Conservation (phyloP, 192 early-diverging fungal genomes). For the Coemansia guatemalensis region DNA sequence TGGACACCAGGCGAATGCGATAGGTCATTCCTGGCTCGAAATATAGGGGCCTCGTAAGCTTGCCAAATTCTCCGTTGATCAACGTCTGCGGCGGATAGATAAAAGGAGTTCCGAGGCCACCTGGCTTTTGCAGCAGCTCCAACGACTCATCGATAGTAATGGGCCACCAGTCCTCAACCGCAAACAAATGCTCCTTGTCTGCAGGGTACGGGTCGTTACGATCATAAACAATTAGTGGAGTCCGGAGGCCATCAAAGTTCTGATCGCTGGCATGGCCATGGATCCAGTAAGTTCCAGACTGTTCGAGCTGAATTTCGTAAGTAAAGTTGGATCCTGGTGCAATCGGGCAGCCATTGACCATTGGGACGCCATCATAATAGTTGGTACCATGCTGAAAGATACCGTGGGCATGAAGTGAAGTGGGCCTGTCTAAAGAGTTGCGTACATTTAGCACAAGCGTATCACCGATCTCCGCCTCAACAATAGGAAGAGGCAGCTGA, state of each 20-base stretch:
- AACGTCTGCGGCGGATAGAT: constrained; percentile 61
- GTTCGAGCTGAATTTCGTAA: constrained; percentile 63
- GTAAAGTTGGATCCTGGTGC: constrained; percentile 63
- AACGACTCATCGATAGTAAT: constrained; percentile 53
- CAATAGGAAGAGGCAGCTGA: constrained; percentile 24
- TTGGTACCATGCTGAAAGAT: constrained; percentile 66
- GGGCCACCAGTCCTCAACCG: constrained; percentile 70
- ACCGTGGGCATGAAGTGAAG: constrained; percentile 76
- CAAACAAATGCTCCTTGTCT: constrained; percentile 63
- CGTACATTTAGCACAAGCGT: constrained; percentile 43
- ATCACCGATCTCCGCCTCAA: constrained; percentile 28
- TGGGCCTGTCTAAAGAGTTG: constrained; percentile 61
- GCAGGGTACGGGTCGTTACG: constrained; percentile 54
- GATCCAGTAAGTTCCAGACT: constrained; percentile 83
- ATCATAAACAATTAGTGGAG: constrained; percentile 68
- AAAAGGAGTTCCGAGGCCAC: constrained; percentile 44
- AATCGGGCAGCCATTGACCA: constrained; percentile 73
- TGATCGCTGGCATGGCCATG: constrained; percentile 69
- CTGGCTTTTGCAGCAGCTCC: constrained; percentile 53
- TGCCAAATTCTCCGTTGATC: constrained; percentile 58
- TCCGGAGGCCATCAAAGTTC: constrained; percentile 79
- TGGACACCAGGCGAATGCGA: constrained; percentile 77
- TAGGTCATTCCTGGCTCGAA: constrained; percentile 78
- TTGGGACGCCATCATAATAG: constrained; percentile 67
- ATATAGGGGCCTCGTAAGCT: constrained; percentile 41